Conservation (phyloP, 495 filamentous ascomycete species). For the Aspergillus haitiensis region DNA sequence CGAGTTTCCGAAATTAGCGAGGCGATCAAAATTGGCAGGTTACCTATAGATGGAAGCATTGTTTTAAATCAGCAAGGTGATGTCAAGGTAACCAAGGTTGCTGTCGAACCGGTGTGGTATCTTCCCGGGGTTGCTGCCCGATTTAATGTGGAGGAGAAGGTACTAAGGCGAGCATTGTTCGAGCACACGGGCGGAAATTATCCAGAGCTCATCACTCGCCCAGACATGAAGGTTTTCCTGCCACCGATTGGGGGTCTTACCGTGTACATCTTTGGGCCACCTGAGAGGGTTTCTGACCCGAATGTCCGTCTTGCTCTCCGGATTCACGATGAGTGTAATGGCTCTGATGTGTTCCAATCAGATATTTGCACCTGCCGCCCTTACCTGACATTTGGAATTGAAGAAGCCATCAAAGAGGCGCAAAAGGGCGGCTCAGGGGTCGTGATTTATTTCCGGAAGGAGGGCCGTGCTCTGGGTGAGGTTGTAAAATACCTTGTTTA, state of each 20-base stretch:
- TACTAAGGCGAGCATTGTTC: constrained; percentile 75
- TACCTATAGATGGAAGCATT: constrained; percentile 83
- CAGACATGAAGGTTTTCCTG: constrained; percentile 87
- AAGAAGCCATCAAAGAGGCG: constrained; percentile 89
- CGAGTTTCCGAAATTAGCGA: constrained; percentile 84
- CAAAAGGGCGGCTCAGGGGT: constrained; percentile 86
- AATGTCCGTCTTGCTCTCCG: constrained; percentile 74
- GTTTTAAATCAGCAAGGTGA: constrained; percentile 76
- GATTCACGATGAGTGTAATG: constrained; percentile 91
- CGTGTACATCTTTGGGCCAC: constrained; percentile 89
- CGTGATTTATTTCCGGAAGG: constrained; percentile 94
- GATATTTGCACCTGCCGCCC: constrained; percentile 94
- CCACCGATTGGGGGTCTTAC: constrained; percentile 90
- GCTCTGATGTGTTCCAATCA: constrained; percentile 89
- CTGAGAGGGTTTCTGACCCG: constrained; percentile 80
- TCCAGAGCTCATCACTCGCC: constrained; percentile 80
- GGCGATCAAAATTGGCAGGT: constrained; percentile 68
- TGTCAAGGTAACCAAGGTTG: constrained; percentile 85
- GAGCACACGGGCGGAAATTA: constrained; percentile 86
- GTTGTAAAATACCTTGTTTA: constrained; percentile 93
- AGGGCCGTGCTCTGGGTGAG: constrained; percentile 83
- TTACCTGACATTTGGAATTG: constrained; percentile 89
- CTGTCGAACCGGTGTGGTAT: constrained; percentile 89
- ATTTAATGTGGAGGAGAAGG: constrained; percentile 62
- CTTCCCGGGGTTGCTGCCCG: constrained; percentile 28